Conservation (phyloP, 2,329 filamentous ascomycete genomes). For the Chalaropsis thielavioides region DNA sequence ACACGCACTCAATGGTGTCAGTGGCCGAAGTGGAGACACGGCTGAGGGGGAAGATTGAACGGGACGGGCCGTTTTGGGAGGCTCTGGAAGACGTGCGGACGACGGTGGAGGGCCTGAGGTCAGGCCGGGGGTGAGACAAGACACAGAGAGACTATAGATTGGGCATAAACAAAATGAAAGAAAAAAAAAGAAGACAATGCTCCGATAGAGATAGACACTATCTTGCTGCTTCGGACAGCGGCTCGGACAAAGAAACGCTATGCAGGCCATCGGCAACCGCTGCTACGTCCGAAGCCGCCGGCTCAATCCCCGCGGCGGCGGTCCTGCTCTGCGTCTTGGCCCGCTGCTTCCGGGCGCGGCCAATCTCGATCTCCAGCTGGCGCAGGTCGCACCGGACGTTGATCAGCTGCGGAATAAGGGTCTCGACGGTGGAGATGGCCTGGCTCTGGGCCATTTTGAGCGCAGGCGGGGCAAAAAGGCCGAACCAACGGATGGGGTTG, state of each 20-base stretch:
- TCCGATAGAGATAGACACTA: not conserved
- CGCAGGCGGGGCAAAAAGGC: slow-evolving; percentile 37
- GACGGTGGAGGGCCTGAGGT: slow-evolving; percentile 24
- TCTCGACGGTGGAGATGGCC: slow-evolving; percentile 41
- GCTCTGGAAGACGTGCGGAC: slow-evolving; percentile 33
- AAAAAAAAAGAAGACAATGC: not conserved
- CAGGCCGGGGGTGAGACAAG: not conserved
- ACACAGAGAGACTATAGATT: not conserved
- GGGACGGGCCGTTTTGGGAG: slow-evolving; percentile 26
- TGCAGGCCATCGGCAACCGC: not conserved
- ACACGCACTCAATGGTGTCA: slow-evolving; percentile 36
- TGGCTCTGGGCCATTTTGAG: slow-evolving; percentile 44
- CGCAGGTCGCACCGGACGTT: slow-evolving; percentile 47
- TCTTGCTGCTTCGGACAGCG: not conserved
- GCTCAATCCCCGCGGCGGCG: slow-evolving; percentile 16
- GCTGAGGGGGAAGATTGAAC: slow-evolving; percentile 26
- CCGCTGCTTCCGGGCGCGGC: slow-evolving; percentile 42
- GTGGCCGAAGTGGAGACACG: slow-evolving; percentile 35
- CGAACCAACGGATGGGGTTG: slow-evolving; percentile 48
- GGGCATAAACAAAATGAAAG: not conserved
- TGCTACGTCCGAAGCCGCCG: not conserved
- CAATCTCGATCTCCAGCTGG: slow-evolving; percentile 53
- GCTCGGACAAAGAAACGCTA: not conserved
- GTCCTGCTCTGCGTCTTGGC: slow-evolving; percentile 28
- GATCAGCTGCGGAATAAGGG: slow-evolving; percentile 42